Conservation (phyloP, 2,329 filamentous ascomycete genomes). For the Fusarium sp. region DNA sequence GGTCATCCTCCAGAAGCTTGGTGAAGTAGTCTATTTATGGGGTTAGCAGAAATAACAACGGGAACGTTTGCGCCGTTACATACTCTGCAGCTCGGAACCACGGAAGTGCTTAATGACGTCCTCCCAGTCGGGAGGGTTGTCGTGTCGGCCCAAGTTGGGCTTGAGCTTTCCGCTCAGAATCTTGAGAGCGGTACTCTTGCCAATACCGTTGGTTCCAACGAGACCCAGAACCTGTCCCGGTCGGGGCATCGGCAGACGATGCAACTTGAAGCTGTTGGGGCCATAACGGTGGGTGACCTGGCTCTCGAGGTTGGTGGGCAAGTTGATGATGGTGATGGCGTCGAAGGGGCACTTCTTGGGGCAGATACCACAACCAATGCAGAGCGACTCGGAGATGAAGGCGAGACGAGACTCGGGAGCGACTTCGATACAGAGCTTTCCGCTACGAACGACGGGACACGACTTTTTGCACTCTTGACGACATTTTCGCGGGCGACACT, state of each 20-base stretch:
- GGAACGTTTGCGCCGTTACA: slow-evolving; percentile 48
- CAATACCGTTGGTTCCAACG: slow-evolving; percentile 99
- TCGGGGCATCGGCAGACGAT: slow-evolving; percentile 94
- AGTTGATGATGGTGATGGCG: slow-evolving; percentile 99
- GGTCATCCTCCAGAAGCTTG: slow-evolving; percentile 94
- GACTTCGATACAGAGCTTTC: slow-evolving; percentile 98
- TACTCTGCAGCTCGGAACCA: slow-evolving; percentile 96
- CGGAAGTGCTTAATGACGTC: slow-evolving; percentile 99
- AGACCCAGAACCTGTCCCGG: slow-evolving; percentile 96
- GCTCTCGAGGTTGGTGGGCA: slow-evolving; percentile 98
- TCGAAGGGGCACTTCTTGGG: slow-evolving; percentile 99
- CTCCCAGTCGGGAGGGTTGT: slow-evolving; percentile 99
- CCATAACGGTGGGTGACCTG: slow-evolving; percentile 99
- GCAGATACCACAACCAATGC: slow-evolving; percentile 99
- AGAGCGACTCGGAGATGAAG: slow-evolving; percentile 96
- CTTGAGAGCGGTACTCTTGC: slow-evolving; percentile 99
- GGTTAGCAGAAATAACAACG: not conserved
- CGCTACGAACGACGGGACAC: slow-evolving; percentile 95
- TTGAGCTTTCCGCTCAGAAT: slow-evolving; percentile 98
- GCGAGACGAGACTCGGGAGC: slow-evolving; percentile 88
- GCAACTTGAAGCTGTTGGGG: slow-evolving; percentile 99
- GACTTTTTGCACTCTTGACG: slow-evolving; percentile 99
- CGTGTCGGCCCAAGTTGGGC: slow-evolving; percentile 93
- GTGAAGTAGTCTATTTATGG: slow-evolving; percentile 85
- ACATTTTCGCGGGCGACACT: slow-evolving; percentile 76